Conservation (phyloP, 495 filamentous ascomycete species). For the Achaetomiella virescens region DNA sequence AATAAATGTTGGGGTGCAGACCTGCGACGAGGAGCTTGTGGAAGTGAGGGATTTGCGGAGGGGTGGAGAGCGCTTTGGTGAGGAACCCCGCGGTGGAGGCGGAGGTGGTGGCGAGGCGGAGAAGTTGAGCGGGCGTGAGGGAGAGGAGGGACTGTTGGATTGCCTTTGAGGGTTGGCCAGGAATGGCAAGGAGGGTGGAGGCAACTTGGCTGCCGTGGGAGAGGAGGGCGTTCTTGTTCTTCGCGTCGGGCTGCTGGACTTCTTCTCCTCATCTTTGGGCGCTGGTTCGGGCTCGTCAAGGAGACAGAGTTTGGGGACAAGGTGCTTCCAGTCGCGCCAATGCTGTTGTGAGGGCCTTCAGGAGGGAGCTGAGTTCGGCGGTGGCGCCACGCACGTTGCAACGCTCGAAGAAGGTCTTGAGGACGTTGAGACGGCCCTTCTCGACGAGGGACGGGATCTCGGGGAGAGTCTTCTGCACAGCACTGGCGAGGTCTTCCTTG, state of each 20-base stretch:
- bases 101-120: slow-evolving; percentile 34
- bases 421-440: slow-evolving; percentile 65
- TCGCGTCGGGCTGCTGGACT: slow-evolving; percentile 25
- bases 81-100: slow-evolving; percentile 54
- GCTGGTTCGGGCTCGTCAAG: slow-evolving; percentile 36
- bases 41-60: slow-evolving; percentile 48
- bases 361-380: slow-evolving; percentile 54
- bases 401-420: slow-evolving; percentile 76
- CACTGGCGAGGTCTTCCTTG: slow-evolving; percentile 72
- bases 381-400: slow-evolving; percentile 56
- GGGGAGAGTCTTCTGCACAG: slow-evolving; percentile 60
- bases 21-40: slow-evolving; percentile 40
- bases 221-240: slow-evolving; percentile 38
- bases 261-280: slow-evolving; percentile 15
- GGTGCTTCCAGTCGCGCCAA: slow-evolving; percentile 50
- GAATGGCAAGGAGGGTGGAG: slow-evolving; percentile 37
- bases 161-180: slow-evolving; percentile 34
- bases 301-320: slow-evolving; percentile 54
- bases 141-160: slow-evolving; percentile 39
- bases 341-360: slow-evolving; percentile 53
- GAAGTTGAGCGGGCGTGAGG: slow-evolving; percentile 31
- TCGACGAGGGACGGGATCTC: slow-evolving; percentile 64
- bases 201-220: slow-evolving; percentile 42
- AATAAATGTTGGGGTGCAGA: slow-evolving; percentile 50
- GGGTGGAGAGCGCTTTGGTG: slow-evolving; percentile 60